Base-by-base conservation (phyloP, 2,329 filamentous ascomycete species). In the Aspergillus felis region DNA sequence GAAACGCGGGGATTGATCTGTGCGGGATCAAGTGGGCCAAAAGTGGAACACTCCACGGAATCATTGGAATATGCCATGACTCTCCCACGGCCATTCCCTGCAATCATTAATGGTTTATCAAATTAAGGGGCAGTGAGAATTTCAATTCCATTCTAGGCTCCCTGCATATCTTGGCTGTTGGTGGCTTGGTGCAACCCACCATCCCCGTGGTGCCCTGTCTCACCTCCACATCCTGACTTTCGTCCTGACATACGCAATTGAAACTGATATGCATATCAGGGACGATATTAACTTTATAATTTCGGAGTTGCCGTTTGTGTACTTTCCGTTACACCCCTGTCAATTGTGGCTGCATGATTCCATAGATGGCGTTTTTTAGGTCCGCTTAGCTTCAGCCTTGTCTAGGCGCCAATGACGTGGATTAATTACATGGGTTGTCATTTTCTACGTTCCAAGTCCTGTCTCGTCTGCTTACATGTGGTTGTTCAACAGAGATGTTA, bases 291-390 rank as follows among this genome's bases (percentile, higher is more conserved):
- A 50, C 51, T 42, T 50, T 38, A 51, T 25, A n/a, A 28, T 42
- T 41, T 41, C 57, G 56, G 56, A 27, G 12, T 59, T 59, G 38
- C 59, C 59, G 52, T 17, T 55, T 61, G 22, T n/a, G 51, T 57
- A 20, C 24, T 51, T 55, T 50, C 57, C 57, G 57, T 50, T 10
- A 27, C 2, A 1, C 41, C 44, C 44, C 22, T 24, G 44, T 47
- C 44, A 14, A 7, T 24, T 24, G 44, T 47, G 44, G 44, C 44
- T 27, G 44, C 22, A 17, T 24, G 44, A 47, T 47, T 22, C 9
- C 44, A 47, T 47, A 17, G 6, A 47, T 47, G 44, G 22, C 44
- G 44, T 7, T 24, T 24, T n/a, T 25, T 47, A 47, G 22, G 44
- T 47, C 6, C 44, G 24, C 22, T 47, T 47, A 24, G 44, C 22